Conservation (phyloP, 805 yeast genomes). For the Kazachstania taianensis region DNA sequence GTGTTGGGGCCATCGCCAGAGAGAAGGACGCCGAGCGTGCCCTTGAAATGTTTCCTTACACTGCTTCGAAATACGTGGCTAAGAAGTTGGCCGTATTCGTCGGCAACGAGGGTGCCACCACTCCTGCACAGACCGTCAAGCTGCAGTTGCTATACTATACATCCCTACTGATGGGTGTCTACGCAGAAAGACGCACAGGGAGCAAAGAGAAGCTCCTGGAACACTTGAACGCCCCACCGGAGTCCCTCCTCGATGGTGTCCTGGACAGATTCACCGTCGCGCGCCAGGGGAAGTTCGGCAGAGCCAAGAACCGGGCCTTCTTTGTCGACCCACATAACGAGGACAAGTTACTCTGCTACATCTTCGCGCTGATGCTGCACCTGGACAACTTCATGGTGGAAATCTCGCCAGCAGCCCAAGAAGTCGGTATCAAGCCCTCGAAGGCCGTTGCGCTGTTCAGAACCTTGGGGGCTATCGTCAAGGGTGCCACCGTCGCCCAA, state of each 20-base stretch:
- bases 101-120: slow-evolving; percentile 14
- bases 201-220: slow-evolving; percentile 51
- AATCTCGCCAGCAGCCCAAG: slow-evolving; percentile 73
- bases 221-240: slow-evolving; percentile 62
- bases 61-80: slow-evolving; percentile 45
- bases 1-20: slow-evolving; percentile 50
- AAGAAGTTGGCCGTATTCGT: slow-evolving; percentile 34
- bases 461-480: slow-evolving; percentile 73
- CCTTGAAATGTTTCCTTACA: slow-evolving; percentile 52
- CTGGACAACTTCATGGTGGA: slow-evolving; percentile 68
- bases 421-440: slow-evolving; percentile 70
- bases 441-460: slow-evolving; percentile 58
- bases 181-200: slow-evolving; percentile 56
- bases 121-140: slow-evolving; percentile 42
- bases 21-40: slow-evolving; percentile 43
- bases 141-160: slow-evolving; percentile 69
- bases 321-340: slow-evolving; percentile 80
- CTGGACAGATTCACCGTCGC: slow-evolving; percentile 61
- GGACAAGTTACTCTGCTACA: slow-evolving; percentile 73
- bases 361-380: slow-evolving; percentile 63
- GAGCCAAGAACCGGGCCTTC: slow-evolving; percentile 66
- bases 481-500: slow-evolving; percentile 60
- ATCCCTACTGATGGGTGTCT: slow-evolving; percentile 71
- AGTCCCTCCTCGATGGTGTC: slow-evolving; percentile 58
- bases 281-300: slow-evolving; percentile 57